Base-by-base conservation (phyloP, 2,329 filamentous ascomycete genomes). In the Clonostachys rosea region DNA sequence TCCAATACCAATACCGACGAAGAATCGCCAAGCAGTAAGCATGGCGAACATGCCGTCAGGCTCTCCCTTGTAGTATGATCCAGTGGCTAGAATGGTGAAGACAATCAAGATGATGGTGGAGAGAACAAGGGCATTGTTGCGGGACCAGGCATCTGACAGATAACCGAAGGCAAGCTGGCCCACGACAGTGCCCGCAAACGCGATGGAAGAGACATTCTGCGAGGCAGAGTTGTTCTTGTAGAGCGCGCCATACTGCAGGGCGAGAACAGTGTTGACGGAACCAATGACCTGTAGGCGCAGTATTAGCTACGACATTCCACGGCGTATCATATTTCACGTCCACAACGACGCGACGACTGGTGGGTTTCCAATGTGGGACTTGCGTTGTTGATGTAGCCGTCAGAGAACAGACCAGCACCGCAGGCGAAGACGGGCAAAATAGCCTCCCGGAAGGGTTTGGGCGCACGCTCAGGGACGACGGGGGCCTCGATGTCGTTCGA, bases 311-410 rank as follows among this genome's bases (percentile, higher is more conserved):
- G 3, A 34, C n/a, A 49, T 13, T 20, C 40, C n/a, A 13, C 16
- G 8, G n/a, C 30, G 33, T 17, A 10, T 24, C 17, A 43, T 24
- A 43, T 24, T 6, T 14, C 17, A 30, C 16, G 6, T 16, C 12
- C 14, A 34, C 24, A 4, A 43, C 17, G n/a, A 24, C 5, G 10
- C 6, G 12, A 6, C 6, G 12, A 6, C 14, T 11, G 42, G 18
- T 14, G 14, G 42, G 17, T 10, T 13, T 16, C 8, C 40, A 14
- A 8, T 7, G 37, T 24, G 20, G 8, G 36, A 47, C 63, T 52
- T 69, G 90, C 88, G 59, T 89, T 90, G 68, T 95, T 95, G 61
- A 96, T 81, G 65, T 96, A 96, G 14, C 91, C 91, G 65, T 96
- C 91, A 20, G 86, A 91, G 67, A 96, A 96, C 3, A 96, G 76